These are phyloP conservation scores for Diaporthe sp. DNA, from an alignment of 2,329 filamentous ascomycete genomes.

Conservation along the genomic window DNA sequence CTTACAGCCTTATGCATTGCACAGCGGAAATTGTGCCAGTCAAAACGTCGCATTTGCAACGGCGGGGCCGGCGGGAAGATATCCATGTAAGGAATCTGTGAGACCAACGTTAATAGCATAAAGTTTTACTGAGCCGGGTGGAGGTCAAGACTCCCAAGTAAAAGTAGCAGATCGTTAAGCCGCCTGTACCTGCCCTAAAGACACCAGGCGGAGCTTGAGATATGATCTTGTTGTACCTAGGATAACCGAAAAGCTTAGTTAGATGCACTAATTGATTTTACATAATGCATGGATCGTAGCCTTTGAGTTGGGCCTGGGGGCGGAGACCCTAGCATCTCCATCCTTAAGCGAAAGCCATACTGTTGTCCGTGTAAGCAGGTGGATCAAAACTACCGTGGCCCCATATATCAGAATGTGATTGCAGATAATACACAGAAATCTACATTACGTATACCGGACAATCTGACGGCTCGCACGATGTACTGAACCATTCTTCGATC, in stretches of 20 bases:
- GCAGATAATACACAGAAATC: neutral
- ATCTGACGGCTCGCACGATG: too few relatives aligned
- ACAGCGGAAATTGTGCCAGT: neutral
- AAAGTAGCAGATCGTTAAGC: neutral
- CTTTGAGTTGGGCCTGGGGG: neutral
- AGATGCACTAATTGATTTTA: constrained; percentile 4
- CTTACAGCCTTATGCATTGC: constrained; percentile 7
- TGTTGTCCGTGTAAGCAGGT: neutral
- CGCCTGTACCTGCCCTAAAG: neutral
- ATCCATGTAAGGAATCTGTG: neutral
- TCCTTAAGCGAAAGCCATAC: neutral
- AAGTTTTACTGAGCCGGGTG: neutral
- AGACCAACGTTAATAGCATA: neutral
- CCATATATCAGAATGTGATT: neutral
- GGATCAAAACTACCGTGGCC: neutral
- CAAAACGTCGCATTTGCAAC: neutral
- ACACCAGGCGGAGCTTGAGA: neutral
- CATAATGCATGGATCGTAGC: neutral
- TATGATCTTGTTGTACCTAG: constrained; percentile 5
- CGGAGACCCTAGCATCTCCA: neutral
- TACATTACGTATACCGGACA: too few relatives aligned
- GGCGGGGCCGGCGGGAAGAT: neutral
- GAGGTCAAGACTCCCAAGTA: neutral
- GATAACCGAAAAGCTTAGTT: constrained; percentile 21
- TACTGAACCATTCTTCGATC: neutral